These are phyloP conservation scores for Boletus sensibilis DNA, from an alignment of 768 basidiomycete genomes.

Conservation along the genomic window DNA sequence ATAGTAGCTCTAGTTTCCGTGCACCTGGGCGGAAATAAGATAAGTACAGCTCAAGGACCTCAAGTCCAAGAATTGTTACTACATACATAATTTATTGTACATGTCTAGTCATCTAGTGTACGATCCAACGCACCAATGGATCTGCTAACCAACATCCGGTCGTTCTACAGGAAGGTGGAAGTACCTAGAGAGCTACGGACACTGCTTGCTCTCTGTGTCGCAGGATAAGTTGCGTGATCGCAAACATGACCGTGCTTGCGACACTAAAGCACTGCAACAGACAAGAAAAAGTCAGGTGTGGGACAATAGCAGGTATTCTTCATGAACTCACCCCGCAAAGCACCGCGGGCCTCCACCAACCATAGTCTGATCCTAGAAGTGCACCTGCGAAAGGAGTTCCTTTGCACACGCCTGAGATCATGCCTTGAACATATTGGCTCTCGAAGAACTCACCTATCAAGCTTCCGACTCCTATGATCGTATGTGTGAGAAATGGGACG, in stretches of 20 bases:
- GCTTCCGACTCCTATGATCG: conserved; percentile 24
- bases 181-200: too few relatives aligned
- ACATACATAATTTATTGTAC: background rate
- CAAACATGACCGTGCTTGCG: conserved; percentile 16
- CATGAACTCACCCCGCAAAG: conserved; percentile 42
- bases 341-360: conserved; percentile 56
- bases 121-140: background rate
- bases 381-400: conserved; percentile 58
- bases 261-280: conserved; percentile 16
- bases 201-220: background rate
- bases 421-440: conserved; percentile 1
- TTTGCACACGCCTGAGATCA: conserved; percentile 24
- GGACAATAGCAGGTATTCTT: background rate
- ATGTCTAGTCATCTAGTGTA: background rate
- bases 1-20: too few relatives aligned
- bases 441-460: conserved; percentile 18
- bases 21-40: too few relatives aligned
- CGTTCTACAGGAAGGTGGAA: too few relatives aligned
- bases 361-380: conserved; percentile 47
- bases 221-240: conserved; percentile 3
- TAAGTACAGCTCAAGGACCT: too few relatives aligned
- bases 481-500: background rate
- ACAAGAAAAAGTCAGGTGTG: conserved; percentile 1
- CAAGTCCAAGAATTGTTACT: background rate
- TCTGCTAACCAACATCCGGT: background rate